Evolutionary conservation across 208 protist species (phyloP), one percentile per base, ranked within the genome.

Genomic region (Hexamita inflata): DNA sequence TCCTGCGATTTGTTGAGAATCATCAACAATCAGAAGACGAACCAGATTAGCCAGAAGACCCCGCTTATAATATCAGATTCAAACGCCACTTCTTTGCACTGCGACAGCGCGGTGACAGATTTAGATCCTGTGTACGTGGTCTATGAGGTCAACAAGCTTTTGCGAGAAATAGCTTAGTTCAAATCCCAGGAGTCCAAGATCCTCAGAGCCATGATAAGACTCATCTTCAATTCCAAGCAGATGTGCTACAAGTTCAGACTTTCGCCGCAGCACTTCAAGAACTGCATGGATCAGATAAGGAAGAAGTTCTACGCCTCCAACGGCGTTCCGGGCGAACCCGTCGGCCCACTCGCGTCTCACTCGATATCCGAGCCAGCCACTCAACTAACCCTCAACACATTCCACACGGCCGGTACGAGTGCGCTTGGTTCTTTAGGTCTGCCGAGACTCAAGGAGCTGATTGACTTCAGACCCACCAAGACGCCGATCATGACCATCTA

Each of bases 321-420:
- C 26, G 34, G 78, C 15, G 73, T 84, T 13, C 86, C 93, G 0
- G 94, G 94, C 57, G 93, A 97, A 80, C 79, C 90, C 11, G 94
- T 98, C 29, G 95, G 94, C 73, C 83, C 98, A 34, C 76, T 97
- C 7, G 94, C 94, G 13, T 94, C 89, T 19, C 93, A 98, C 85
- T 92, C 91, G 0, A 93, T 97, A 40, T 95, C 94, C 59, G 95
- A 98, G 81, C 95, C 96, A 32, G 96, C 93, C 0, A 99, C 95
- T 73, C 97, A 99, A 84, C 98, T 99, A 95, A 99, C 96, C 38
- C 88, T 99, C 15, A 98, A 99, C 88, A 99, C 96, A 57, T 99
- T 99, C 88, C 96, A 99, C 87, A 93, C 97, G 64, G 95, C 96
- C 30, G 96, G 96, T 78, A 93, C 98, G 65, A 94, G 92, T 11